Base-by-base conservation (phyloP, 441 rosid genomes). In the Isatis lusitanica region DNA sequence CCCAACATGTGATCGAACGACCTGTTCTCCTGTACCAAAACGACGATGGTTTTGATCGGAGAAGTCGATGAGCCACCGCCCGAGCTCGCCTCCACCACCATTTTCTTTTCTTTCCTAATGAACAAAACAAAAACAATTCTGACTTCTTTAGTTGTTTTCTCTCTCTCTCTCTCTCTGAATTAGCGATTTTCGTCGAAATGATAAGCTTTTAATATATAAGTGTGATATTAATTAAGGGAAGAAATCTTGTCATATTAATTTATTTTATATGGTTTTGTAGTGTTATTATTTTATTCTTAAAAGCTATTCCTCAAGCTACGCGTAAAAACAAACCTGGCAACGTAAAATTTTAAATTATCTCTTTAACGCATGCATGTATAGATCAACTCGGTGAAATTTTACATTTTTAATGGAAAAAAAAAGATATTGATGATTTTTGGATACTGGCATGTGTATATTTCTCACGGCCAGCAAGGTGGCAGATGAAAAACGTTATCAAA, bases 1-100 rank as follows among this genome's bases (percentile, higher is more conserved):
- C 98, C 98, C 9, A 93, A 73, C 84, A 90, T 87, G 85, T 92
- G 96, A 55, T 92, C 96, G 42, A 92, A 92, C 0, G 97, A 90
- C 31, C 98, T 90, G 81, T 93, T 93, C 71, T 93, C 97, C 66
- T 91, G 98, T 36, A 89, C 89, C 68, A 91, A 83, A 66, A 93
- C 85, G 16, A 93, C 98, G 33, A 93, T 83, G 9, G 96, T 91
- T 74, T 89, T 88, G 84, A 93, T 87, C 36, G 97, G 98, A 72
- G 72, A 83, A 17, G 83, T 9, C 2, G 83, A 50, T 7, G 80
- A 57, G 31, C 58, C 67, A 63, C 66, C 68, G 13, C 35, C 57
- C 56, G 70, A 26, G 70, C 77, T 30, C 33, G 81, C 67, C 46
- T 78, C 88, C 15, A 70, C 81, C 44, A 47, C 88, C 82, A 79